Conservation (phyloP, 2,329 filamentous ascomycete species). For the Cladophialophora chaetospira region DNA sequence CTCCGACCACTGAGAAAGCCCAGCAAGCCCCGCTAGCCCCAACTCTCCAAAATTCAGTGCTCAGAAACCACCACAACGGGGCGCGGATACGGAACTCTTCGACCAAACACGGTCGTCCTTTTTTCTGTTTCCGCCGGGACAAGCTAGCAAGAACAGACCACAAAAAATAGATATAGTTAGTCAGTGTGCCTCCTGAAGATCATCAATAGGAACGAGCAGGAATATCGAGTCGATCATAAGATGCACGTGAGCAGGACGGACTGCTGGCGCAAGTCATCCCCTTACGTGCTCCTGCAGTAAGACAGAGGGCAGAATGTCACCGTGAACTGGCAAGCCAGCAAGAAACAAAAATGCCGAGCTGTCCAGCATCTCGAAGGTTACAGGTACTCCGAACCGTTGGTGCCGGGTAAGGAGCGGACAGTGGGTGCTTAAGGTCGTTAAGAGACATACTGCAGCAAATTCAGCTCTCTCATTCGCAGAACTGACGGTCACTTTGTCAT, state of each 20-base stretch:
- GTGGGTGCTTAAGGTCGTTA: background rate
- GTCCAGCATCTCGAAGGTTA: too few relatives aligned
- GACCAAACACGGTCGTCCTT: conserved; percentile 1
- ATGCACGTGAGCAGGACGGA: conserved; percentile 1
- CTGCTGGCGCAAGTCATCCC: too few relatives aligned
- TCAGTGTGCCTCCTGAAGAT: conserved; percentile 2
- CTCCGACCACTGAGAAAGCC: conserved; percentile 2
- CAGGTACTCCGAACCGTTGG: too few relatives aligned
- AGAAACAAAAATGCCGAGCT: too few relatives aligned
- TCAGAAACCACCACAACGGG: conserved; percentile 1
- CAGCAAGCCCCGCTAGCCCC: background rate
- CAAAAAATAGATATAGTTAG: background rate
- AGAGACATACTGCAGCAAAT: background rate
- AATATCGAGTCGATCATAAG: background rate
- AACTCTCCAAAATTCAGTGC: background rate
- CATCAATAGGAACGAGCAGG: background rate
- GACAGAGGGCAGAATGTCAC: too few relatives aligned
- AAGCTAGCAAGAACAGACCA: background rate
- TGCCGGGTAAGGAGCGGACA: too few relatives aligned
- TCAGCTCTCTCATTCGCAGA: background rate
- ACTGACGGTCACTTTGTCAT: background rate
- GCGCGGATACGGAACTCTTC: conserved; percentile 10
- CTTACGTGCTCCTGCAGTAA: too few relatives aligned
- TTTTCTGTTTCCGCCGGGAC: background rate
- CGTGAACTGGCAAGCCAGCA: too few relatives aligned